Evolutionary conservation across 148 eudicot genomes (phyloP).

Genomic region (Silene conica): DNA sequence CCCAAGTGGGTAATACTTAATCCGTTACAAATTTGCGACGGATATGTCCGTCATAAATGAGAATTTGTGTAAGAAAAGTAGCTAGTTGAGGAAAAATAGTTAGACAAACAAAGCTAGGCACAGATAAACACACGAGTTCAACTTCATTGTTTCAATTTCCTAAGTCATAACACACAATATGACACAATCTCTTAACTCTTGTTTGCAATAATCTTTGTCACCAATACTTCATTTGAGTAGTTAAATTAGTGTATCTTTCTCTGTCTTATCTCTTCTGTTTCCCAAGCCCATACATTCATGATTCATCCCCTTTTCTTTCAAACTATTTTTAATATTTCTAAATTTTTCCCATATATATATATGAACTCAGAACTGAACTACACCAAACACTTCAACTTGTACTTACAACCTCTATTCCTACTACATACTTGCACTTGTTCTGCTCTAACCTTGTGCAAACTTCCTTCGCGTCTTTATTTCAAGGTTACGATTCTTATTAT

Average conservation of each 20-base stretch:
- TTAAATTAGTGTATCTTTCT: slow-evolving; percentile 7
- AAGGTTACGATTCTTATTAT: neutral
- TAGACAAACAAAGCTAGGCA: too few species aligned
- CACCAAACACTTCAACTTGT: neutral
- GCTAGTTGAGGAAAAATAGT: too few species aligned
- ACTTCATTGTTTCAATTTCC: slow-evolving; percentile 20
- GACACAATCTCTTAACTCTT: too few species aligned
- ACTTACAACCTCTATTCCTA: neutral
- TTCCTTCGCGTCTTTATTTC: neutral
- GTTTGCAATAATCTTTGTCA: too few species aligned
- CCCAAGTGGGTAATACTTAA: too few species aligned
- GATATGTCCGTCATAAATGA: too few species aligned
- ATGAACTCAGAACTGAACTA: neutral
- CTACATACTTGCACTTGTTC: too few species aligned
- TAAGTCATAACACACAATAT: slow-evolving; percentile 14
- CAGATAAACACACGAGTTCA: neutral
- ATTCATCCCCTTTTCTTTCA: slow-evolving; percentile 21
- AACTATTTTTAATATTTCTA: neutral
- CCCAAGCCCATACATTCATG: slow-evolving; percentile 63
- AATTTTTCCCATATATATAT: neutral
- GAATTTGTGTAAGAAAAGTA: too few species aligned
- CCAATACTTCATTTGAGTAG: too few species aligned
- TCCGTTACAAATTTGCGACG: too few species aligned
- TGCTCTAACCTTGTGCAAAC: too few species aligned
- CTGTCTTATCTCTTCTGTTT: slow-evolving; percentile 66